Base-by-base conservation (phyloP, 1,284 basidiomycete genomes). In the Tilletia indica region DNA sequence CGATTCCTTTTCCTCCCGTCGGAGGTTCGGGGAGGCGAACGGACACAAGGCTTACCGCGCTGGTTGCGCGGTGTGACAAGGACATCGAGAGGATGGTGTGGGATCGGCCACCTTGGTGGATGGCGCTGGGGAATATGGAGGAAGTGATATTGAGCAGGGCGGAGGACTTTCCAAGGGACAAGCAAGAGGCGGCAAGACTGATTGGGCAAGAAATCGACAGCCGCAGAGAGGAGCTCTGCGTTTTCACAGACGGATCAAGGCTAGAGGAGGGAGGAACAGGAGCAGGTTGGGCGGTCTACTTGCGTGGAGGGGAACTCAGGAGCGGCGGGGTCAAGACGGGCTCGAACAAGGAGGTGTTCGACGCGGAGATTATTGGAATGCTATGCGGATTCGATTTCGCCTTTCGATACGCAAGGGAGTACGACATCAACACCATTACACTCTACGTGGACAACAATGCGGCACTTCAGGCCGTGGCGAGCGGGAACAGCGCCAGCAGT, bases 71-170 rank as follows among this genome's bases (percentile, higher is more conserved):
- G 6, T 54, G 49, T 19, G 19, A 16, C 5, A 6, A 54, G 21
- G 16, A 19, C 16, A 54, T 54, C 49, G 49, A 54, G 16, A 5
- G 49, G 16, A 19, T 25, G 6, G 49, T n/a, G n/a, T n/a, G n/a
- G n/a, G n/a, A n/a, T n/a, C 49, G 49, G n/a, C 49, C 49, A 4
- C 49, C 49, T n/a, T 54, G 49, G 49, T 54, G 49, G 49, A 25
- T 19, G 19, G 19, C 49, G 4, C 49, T 25, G 4, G 49, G 49
- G 4, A 19, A 5, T 54, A 5, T n/a, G 19, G 6, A 6, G 19
- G 19, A 19, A 4, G 49, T 54, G 6, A 19, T 9, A 5, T 6
- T 54, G 19, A 54, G 5, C 4, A 54, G 8, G n/a, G 49, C 49
- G n/a, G 4, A 5, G 21, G 49, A 5, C 6, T 54, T n/a, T 19